Evolutionary conservation across 2,329 filamentous ascomycete species (phyloP).

Genomic region (Coleophoma eucalyptorum): DNA sequence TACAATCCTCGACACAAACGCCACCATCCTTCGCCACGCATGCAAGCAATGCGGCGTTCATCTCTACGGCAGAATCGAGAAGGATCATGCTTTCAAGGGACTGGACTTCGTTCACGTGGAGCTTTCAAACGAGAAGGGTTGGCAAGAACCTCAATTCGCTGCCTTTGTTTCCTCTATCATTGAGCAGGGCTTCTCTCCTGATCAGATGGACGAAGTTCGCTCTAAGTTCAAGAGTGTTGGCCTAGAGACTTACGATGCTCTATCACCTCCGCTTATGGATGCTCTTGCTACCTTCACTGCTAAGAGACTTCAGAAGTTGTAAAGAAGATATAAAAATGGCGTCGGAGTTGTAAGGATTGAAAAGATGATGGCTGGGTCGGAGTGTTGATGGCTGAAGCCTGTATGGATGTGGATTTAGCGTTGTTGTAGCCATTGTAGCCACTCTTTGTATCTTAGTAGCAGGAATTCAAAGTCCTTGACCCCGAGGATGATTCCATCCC

Average conservation of each 20-base stretch:
- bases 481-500: too few species aligned
- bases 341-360: too few species aligned
- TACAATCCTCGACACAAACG: slow-evolving; percentile 47
- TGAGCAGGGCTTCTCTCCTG: slow-evolving; percentile 60
- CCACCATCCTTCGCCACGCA: slow-evolving; percentile 56
- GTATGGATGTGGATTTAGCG: too few species aligned
- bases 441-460: too few species aligned
- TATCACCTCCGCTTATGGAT: slow-evolving; percentile 63
- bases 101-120: slow-evolving; percentile 68
- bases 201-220: slow-evolving; percentile 51
- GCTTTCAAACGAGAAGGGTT: slow-evolving; percentile 55
- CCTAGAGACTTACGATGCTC: slow-evolving; percentile 58
- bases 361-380: too few species aligned
- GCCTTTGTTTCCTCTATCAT: slow-evolving; percentile 66
- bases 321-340: not conserved
- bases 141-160: slow-evolving; percentile 69
- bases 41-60: slow-evolving; percentile 59
- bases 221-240: slow-evolving; percentile 48
- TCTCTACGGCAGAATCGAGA: slow-evolving; percentile 61
- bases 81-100: slow-evolving; percentile 62
- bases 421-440: too few species aligned
- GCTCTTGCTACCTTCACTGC: slow-evolving; percentile 51
- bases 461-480: too few species aligned
- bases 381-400: too few species aligned
- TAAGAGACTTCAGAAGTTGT: slow-evolving; percentile 28